Base-by-base conservation (phyloP, 164 flowering plant species). In the Aristolochia californica region DNA sequence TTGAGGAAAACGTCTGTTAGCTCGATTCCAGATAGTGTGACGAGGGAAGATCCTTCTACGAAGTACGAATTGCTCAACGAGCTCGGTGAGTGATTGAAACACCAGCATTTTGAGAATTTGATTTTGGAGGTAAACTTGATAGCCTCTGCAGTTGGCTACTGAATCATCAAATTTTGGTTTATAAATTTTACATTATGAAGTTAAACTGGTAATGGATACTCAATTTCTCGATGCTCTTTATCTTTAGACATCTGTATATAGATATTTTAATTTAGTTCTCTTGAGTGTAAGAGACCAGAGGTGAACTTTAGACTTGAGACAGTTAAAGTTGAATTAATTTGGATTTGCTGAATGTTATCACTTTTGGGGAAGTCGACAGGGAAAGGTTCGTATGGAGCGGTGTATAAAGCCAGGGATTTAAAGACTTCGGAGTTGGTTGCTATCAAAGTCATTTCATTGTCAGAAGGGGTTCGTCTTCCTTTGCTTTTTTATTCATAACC, bases 351-450 rank as follows among this genome's bases (percentile, higher is more conserved):
- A 58, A 48, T 56, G 59, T 47, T 52, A 58, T 38, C 57, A 63
- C 25, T 49, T 48, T 66, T 64, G 58, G 48, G 53, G 62, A 27
- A 62, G 56, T 69, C 45, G 40, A 58, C 85, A 90, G 99, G 99
- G 59, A 94, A 94, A 59, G 99, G 99, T 45, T 94, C 99, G 10
- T 94, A 87, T 70, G 99, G 99, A 53, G 80, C 99, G 61, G 97
- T 94, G 17, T 94, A 94, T 68, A 94, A 90, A 68, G 99, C 97
- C 67, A 84, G 97, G 67, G 97, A 94, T 72, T 47, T 79, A 28
- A 80, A 63, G 70, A 94, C 99, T 25, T 94, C 99, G 14, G 99
- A 94, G 69, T 62, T 94, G 69, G 99, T 94, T 65, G 96, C 99
- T 2, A 83, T 94, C 74, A 94, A 94, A 83, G 95, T 94, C 45